Base-by-base conservation (phyloP, 2,329 filamentous ascomycete species). In the Periconia digitata region DNA sequence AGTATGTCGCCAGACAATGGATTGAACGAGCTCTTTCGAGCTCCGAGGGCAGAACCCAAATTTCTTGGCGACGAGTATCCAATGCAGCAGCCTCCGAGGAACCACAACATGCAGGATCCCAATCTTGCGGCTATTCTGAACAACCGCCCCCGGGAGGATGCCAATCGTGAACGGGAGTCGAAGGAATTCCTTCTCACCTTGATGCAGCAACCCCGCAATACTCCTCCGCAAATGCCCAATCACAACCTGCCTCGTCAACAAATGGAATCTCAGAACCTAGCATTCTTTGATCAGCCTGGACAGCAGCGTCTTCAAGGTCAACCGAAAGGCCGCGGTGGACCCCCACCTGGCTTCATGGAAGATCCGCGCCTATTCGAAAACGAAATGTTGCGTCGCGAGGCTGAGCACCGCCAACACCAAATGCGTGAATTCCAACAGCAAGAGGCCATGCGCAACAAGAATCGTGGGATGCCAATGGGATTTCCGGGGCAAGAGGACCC, bases 111-210 rank as follows among this genome's bases (percentile, higher is more conserved):
- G 6, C 69, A 63, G 48, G 64, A 68, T 56, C 59, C 63, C n/a
- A 63, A 68, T 24, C 55, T 69, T 21, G 59, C 65, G 39, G 65
- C 64, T 35, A 52, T 72, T 24, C 67, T 70, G 53, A 74, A 71
- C 32, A 67, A 67, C 38, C 70, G 67, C 63, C 75, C 52, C 5
- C 57, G 59, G 46, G 74, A 61, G 35, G 66, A 67, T 15, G 72
- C 60, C 67, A 55, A 70, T 27, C 59, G 89, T 23, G 66, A 92
- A 59, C 83, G 87, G n/a, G 88, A 95, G 55, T 40, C 38, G 2
- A 40, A 40, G 24, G 38, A 40, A 23, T 92, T 94, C 66, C 75
- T 96, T 41, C 89, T 95, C 72, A 88, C 85, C 52, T 79, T 96
- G 23, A 94, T 96, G 89, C 83, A 86, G 58, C 78, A 81, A 61